Conservation (phyloP, 176 grass and related monocot species). For the Bromus sterilis region DNA sequence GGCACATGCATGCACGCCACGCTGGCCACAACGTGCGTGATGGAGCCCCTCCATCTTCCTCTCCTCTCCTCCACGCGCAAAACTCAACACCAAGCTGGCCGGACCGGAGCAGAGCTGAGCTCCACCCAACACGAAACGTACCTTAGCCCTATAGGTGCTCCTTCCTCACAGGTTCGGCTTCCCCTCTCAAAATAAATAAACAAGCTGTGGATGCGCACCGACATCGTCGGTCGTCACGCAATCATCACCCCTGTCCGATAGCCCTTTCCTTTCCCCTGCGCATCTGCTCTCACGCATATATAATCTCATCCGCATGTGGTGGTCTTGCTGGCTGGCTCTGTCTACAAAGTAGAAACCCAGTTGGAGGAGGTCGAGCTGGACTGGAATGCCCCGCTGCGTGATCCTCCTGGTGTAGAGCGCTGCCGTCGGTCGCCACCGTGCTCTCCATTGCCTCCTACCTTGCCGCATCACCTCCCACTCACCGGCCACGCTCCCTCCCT, state of each 20-base stretch:
- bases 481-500: background rate
- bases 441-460: background rate
- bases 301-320: background rate
- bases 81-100: constrained; percentile 25
- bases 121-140: background rate
- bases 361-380: too few relatives aligned
- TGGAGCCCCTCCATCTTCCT: background rate
- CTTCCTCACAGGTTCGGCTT: background rate
- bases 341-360: too few relatives aligned
- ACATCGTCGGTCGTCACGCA: background rate
- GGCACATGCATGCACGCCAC: background rate
- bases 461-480: background rate
- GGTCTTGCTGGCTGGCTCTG: background rate
- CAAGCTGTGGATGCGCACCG: background rate
- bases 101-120: background rate
- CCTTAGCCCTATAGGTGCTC: background rate
- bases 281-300: background rate
- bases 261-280: background rate
- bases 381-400: background rate
- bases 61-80: background rate
- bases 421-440: background rate
- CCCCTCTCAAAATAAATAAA: background rate
- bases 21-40: background rate
- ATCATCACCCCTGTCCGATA: background rate
- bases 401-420: background rate